Evolutionary conservation across 2,329 filamentous ascomycete genomes (phyloP), one percentile per base, ranked within the genome.

Genomic region (Diaporthe capsici): DNA sequence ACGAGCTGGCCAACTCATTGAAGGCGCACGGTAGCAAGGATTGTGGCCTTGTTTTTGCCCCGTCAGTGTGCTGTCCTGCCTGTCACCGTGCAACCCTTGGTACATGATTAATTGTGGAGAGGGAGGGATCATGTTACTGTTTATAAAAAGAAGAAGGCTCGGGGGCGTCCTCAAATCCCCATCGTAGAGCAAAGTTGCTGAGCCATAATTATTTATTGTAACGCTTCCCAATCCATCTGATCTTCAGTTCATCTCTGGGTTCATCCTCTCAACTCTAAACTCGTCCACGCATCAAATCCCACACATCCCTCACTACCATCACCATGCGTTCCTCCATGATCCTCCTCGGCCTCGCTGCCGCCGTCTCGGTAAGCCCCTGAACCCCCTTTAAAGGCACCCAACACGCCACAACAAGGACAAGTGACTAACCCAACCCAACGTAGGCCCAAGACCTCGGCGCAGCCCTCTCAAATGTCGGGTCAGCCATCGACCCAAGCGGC

Each of bases 241-340:
- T 42, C 34, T 28, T 39, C 34, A 55, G 15, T 55, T 53, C 22
- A 8, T 39, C 65, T 42, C 47, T 42, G 65, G 49, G n/a, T 13
- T 70, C 49, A 70, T 70, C 49, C 49, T 67, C 61, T 70, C 65
- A 55, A 55, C 49, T 70, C 49, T 4, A 53, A 12, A 37, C 22
- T 25, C 34, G 13, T 39, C n/a, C 8, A 55, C 17, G n/a, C n/a
- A 70, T 55, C 65, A 28, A 28, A 60, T 55, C 25, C 15, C 57
- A 65, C 49, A 73, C 70, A 61, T n/a, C 20, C 17, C 28, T 57
- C 72, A 70, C 6, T 20, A 47, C 49, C n/a, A 42, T 72, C 71
- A 65, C 77, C 57, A 78, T 63, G 75, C 86, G 85, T 82, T 81
- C 83, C 80, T 80, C 79, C 78, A 77, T 80, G 60, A 79, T 81